Evolutionary conservation across 2,329 filamentous ascomycete species (phyloP).

Genomic region (Penicillium verrucosum): DNA sequence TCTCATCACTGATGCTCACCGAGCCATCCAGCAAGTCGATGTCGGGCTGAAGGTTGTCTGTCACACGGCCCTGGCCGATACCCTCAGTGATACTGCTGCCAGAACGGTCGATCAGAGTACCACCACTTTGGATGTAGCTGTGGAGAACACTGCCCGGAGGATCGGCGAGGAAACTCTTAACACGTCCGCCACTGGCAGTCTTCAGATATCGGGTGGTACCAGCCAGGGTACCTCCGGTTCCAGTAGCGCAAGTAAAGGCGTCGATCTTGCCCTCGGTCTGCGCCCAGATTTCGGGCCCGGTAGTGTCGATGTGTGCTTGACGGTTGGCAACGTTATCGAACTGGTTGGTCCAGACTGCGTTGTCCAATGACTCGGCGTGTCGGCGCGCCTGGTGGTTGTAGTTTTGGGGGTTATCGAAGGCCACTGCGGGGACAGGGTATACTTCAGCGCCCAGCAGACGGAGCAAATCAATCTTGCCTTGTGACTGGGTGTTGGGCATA

Average conservation of each 20-base stretch:
- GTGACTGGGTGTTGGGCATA: constrained; percentile 98
- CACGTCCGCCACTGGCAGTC: constrained; percentile 69
- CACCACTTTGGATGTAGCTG: constrained; percentile 83
- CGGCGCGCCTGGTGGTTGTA: constrained; percentile 95
- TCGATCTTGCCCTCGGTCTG: constrained; percentile 84
- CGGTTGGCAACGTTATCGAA: constrained; percentile 97
- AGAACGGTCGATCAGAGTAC: constrained; percentile 73
- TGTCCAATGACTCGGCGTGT: constrained; percentile 80
- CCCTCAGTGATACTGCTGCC: constrained; percentile 95
- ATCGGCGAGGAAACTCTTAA: constrained; percentile 88
- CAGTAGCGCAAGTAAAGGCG: constrained; percentile 92
- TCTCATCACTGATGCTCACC: constrained; percentile 80
- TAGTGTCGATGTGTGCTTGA: constrained; percentile 92
- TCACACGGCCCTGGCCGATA: constrained; percentile 93
- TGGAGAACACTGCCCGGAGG: constrained; percentile 91
- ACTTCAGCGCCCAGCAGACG: constrained; percentile 90
- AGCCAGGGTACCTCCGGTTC: constrained; percentile 87
- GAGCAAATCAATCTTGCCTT: constrained; percentile 94
- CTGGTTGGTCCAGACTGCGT: constrained; percentile 98
- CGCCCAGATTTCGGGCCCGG: constrained; percentile 93
- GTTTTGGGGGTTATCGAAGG: constrained; percentile 91
- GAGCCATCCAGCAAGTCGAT: constrained; percentile 81
- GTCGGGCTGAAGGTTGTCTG: constrained; percentile 88
- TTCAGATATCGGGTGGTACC: constrained; percentile 88
- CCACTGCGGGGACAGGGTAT: constrained; percentile 89